Evolutionary conservation across 2,329 filamentous ascomycete genomes (phyloP).

Genomic region (Coniella vitis): DNA sequence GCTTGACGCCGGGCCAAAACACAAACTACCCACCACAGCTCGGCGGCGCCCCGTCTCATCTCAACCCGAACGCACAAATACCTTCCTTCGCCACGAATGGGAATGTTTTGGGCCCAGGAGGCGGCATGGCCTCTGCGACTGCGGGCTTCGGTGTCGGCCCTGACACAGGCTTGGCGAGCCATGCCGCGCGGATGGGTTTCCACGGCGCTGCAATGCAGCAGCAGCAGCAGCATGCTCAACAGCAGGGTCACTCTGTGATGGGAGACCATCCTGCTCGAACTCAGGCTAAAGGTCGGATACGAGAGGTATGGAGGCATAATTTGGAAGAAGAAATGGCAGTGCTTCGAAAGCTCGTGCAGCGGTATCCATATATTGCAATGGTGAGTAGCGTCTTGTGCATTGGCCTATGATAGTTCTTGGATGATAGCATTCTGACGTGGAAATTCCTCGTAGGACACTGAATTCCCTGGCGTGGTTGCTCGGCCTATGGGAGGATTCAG

Average conservation of each 20-base stretch:
- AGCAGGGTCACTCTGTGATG: conserved; percentile 29
- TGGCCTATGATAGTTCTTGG: background rate
- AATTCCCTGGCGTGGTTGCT: conserved; percentile 96
- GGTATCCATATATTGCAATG: conserved; percentile 96
- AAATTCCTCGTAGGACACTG: conserved; percentile 65
- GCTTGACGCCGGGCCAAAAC: conserved; percentile 43
- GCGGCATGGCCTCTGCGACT: conserved; percentile 36
- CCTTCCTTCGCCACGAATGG: conserved; percentile 59
- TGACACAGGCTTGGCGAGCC: conserved; percentile 71
- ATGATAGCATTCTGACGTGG: conserved; percentile 2
- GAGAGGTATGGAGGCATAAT: conserved; percentile 94
- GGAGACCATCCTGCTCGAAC: conserved; percentile 47
- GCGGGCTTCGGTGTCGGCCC: conserved; percentile 52
- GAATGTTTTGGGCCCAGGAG: conserved; percentile 50
- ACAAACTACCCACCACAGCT: conserved; percentile 44
- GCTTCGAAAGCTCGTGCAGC: conserved; percentile 75
- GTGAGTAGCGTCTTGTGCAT: conserved; percentile 57
- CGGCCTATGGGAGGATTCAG: conserved; percentile 91
- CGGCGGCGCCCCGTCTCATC: conserved; percentile 63
- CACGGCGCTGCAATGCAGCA: conserved; percentile 57
- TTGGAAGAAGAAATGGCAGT: conserved; percentile 84
- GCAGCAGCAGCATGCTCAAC: conserved; percentile 42
- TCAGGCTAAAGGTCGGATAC: conserved; percentile 71
- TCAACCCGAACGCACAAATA: conserved; percentile 59
- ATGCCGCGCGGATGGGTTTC: conserved; percentile 84